Evolutionary conservation across 495 filamentous ascomycete genomes (phyloP), one percentile per base, ranked within the genome.

Genomic region (Physcia stellaris): DNA sequence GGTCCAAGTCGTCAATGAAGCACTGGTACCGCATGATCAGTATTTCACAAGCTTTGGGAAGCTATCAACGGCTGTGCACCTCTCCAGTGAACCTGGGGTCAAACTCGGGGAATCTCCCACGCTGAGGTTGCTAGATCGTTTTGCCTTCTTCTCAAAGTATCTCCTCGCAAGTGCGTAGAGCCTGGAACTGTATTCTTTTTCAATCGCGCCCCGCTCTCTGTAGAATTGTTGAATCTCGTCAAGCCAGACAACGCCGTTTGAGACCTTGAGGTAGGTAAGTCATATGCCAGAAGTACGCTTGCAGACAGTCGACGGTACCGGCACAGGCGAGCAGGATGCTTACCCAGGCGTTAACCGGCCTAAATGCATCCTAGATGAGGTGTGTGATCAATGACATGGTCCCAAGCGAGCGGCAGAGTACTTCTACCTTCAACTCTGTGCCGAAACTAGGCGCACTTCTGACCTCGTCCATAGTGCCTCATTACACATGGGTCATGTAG

Each of bases 201-300:
- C 90, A 54, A 96, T 94, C 13, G 55, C 75, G 47, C 84, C 85
- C 37, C 92, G 73, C 58, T 99, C 90, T 23, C 90, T 79, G 65
- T 95, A 99, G 63, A 95, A 99, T 53, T 80, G 77, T 60, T 96
- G 84, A 48, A 95, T 83, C 52, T 99, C 90, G 50, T 95, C 90
- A 33, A 99, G 76, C 86, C 86, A 96, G 35, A 74, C 63, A 53
- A 96, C 92, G 41, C 87, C 86, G 53, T 80, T 77, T 39, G 75
- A 68, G 28, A 93, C 83, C 73, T 75, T 51, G 44, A 39, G 33
- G 18, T 17, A 24, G 35, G 51, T 21, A 46, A 44, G 47, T 39
- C 39, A 28, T 26, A 40, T 49, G 40, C 42, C 41, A 41, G 40
- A 51, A 51, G 42, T 33, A 27, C 31, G 44, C n/a, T n/a, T n/a